Evolutionary conservation across 2,329 filamentous ascomycete species (phyloP), one percentile per base, ranked within the genome.

Genomic region (Botrytis sinoallii): DNA sequence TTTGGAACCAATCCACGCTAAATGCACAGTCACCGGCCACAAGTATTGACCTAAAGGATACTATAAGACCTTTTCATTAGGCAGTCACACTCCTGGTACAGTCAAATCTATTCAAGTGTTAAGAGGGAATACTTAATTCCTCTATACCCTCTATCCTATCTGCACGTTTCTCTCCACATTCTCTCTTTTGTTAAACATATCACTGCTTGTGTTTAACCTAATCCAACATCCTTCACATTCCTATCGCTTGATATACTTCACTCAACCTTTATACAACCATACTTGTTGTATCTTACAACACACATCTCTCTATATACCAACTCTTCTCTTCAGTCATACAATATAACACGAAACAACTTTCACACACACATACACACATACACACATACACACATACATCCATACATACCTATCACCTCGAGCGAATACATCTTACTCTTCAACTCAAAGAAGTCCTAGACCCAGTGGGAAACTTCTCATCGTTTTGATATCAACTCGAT

Each of bases 71-170:
- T 38, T 68, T 52, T 25, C 16, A 40, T 60, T 68, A 72, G 71
- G 64, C 64, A 69, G 71, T 72, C 71, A 72, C 64, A 40, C 71
- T 72, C 64, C 52, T 40, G 38, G n/a, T 59, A 69, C 59, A 32
- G 35, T 71, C 44, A 44, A 71, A 46, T 55, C 63, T 60, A 61
- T 32, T 72, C 52, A 42, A 46, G 70, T 72, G 63, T 67, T 44
- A 12, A 18, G 57, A 72, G 71, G 52, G n/a, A 29, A 72, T 72
- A 72, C 48, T 72, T 72, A 72, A 68, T 68, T 72, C 71, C 57
- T 60, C 71, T 60, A n/a, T 52, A 72, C 63, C 71, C 52, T 57
- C 46, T 52, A 38, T 48, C 25, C n/a, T 32, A 29, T 52, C 14
- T 12, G 32, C 29, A 29, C 40, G 14, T 69, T 68, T 60, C 61